Percentiles rank a stretch among this genome's conserved stretches.
phyloP scores from a whole-genome alignment of 257 asterid species.

The Solanum dulcamara region DNA sequence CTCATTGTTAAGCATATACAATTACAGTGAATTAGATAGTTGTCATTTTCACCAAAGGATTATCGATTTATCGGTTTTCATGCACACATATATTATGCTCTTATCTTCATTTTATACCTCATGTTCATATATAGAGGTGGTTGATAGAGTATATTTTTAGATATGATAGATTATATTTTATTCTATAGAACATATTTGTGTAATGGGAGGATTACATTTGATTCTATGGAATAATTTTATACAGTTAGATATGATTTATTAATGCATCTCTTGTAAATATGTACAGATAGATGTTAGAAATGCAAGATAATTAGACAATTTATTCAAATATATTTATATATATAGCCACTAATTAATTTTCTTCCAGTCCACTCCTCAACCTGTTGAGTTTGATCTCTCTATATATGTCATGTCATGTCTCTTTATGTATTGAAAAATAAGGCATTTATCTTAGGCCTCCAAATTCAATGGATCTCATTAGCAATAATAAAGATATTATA shows the following conservation, averaged over 20 bases:
- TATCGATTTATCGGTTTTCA: neutral
- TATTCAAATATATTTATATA: neutral
- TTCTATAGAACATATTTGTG: neutral
- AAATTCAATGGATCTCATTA: too few relatives aligned
- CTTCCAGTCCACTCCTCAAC: too few relatives aligned
- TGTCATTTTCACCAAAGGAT: neutral
- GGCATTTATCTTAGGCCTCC: too few relatives aligned
- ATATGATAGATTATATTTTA: neutral
- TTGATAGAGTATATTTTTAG: neutral
- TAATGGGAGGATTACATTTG: neutral
- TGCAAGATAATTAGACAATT: neutral
- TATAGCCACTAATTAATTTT: neutral
- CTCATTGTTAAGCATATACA: neutral
- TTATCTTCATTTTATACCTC: neutral
- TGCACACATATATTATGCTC: neutral
- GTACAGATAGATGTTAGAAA: neutral
- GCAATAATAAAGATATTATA: too few relatives aligned
- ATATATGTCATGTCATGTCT: too few relatives aligned
- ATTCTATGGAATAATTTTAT: neutral
- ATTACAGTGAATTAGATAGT: neutral
- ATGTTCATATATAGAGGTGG: neutral
- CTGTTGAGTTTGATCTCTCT: neutral
- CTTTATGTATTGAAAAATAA: too few relatives aligned
- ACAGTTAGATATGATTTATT: neutral
- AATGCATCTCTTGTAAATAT: neutral